phyloP scores from a whole-genome alignment of 2,329 filamentous ascomycete genomes.

The Xylariaceae sp. region DNA sequence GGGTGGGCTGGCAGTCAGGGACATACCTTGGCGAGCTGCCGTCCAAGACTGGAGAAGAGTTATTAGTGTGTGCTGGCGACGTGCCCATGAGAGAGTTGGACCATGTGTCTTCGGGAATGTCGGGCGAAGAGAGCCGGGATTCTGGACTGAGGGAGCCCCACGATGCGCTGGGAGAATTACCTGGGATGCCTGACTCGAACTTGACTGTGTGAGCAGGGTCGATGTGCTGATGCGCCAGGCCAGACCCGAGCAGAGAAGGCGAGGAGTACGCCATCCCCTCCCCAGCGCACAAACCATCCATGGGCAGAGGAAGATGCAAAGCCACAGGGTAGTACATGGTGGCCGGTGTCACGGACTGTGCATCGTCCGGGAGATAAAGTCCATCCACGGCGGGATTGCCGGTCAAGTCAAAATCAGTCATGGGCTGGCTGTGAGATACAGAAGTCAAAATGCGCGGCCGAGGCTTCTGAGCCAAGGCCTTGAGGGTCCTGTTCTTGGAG shows the following conservation, averaged over 20 bases:
- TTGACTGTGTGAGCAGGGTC: slow-evolving; percentile 52
- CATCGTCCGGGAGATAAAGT: slow-evolving; percentile 47
- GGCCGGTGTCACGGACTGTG: slow-evolving; percentile 38
- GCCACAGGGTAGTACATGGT: slow-evolving; percentile 46
- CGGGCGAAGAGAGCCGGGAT: slow-evolving; percentile 47
- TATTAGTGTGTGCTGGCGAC: slow-evolving; percentile 41
- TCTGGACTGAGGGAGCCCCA: slow-evolving; percentile 47
- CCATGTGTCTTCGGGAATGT: slow-evolving; percentile 45
- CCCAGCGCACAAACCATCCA: slow-evolving; percentile 40
- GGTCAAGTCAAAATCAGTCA: slow-evolving; percentile 48
- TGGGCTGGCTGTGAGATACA: slow-evolving; percentile 42
- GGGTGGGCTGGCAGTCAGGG: slow-evolving; percentile 13
- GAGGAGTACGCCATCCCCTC: slow-evolving; percentile 40
- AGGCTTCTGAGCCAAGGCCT: slow-evolving; percentile 38
- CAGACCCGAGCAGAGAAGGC: slow-evolving; percentile 37
- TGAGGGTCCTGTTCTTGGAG: slow-evolving; percentile 40
- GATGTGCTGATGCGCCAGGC: slow-evolving; percentile 48
- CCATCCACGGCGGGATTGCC: slow-evolving; percentile 49
- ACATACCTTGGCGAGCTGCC: slow-evolving; percentile 52
- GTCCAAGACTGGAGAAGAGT: slow-evolving; percentile 45
- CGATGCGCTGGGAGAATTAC: slow-evolving; percentile 47
- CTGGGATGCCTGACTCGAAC: slow-evolving; percentile 44
- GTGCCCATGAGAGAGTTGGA: slow-evolving; percentile 31
- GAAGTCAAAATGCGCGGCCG: slow-evolving; percentile 42
- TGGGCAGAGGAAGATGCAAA: slow-evolving; percentile 28